Percentiles rank a stretch among this genome's conserved stretches.
phyloP scores from a whole-genome alignment of 306 rosid genomes.

The Lathyrus oleraceus region DNA sequence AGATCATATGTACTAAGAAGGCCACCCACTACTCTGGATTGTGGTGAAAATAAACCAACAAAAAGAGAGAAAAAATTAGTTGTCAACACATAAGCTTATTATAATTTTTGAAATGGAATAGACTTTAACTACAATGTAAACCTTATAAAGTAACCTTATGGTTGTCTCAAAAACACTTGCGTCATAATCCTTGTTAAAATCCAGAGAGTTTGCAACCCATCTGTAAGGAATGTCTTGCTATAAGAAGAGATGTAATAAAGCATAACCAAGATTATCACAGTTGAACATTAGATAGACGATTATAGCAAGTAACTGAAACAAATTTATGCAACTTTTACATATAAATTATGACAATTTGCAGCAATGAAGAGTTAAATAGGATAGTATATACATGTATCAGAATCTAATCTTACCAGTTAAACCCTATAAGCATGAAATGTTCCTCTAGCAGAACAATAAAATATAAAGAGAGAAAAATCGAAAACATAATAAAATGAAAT shows the following conservation, averaged over 20 bases:
- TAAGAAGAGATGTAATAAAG: conserved; percentile 15
- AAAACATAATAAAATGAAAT: background rate
- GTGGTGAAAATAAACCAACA: conserved; percentile 39
- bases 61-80: conserved; percentile 6
- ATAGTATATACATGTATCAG: conserved; percentile 10
- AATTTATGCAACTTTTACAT: conserved; percentile 10
- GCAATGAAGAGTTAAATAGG: conserved; percentile 18
- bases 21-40: conserved; percentile 95
- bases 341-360: conserved; percentile 13
- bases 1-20: conserved; percentile 98
- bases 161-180: conserved; percentile 99
- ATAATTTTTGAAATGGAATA: conserved; percentile 31
- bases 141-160: conserved; percentile 95
- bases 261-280: conserved; percentile 26
- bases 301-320: conserved; percentile 19
- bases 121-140: conserved; percentile 69
- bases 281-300: conserved; percentile 10
- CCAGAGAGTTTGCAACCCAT: conserved; percentile 83
- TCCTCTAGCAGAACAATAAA: conserved; percentile 17
- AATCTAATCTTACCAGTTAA: conserved; percentile 25
- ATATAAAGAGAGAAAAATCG: background rate
- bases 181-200: conserved; percentile 93
- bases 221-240: conserved; percentile 54
- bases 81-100: conserved; percentile 32
- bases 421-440: conserved; percentile 14